Evolutionary conservation across 345 rosid species (phyloP).

Genomic region (Clarkia xantiana): DNA sequence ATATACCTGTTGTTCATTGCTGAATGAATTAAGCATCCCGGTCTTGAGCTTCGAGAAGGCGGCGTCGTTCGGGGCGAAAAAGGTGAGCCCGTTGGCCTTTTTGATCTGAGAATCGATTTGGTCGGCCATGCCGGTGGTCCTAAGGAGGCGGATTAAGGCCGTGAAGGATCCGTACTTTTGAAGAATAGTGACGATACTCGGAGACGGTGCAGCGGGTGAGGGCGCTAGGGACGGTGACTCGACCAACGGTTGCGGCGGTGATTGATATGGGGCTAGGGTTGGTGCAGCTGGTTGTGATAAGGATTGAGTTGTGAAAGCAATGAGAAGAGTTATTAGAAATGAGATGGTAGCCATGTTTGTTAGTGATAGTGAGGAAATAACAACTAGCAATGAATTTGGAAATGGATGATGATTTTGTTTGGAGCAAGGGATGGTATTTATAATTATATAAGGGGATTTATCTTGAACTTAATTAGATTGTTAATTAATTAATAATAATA

Average conservation of each 20-base stretch:
- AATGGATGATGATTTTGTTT: neutral
- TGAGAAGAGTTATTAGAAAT: neutral
- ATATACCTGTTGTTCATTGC: slow-evolving; percentile 9
- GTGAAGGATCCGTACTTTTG: slow-evolving; percentile 44
- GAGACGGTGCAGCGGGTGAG: neutral
- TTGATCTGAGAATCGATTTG: slow-evolving; percentile 13
- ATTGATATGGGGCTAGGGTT: slow-evolving; percentile 3
- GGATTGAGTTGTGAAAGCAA: neutral
- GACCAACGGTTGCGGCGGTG: neutral
- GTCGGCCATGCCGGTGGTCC: slow-evolving; percentile 24
- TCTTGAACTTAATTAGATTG: no score
- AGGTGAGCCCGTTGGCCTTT: slow-evolving; percentile 8
- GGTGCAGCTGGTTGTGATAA: neutral
- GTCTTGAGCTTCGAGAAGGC: slow-evolving; percentile 14
- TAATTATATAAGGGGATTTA: no score
- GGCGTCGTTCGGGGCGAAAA: slow-evolving; percentile 12
- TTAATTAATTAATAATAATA: no score
- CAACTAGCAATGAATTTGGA: neutral
- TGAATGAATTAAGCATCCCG: slow-evolving; percentile 12
- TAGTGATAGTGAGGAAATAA: neutral
- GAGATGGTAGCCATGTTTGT: neutral
- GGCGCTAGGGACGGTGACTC: slow-evolving; percentile 3
- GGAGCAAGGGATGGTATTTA: no score
- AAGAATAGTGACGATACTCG: slow-evolving; percentile 32
- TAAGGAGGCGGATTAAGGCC: slow-evolving; percentile 34